phyloP scores from a whole-genome alignment of 148 eudicot genomes.

The Dysphania ambrosioides region DNA sequence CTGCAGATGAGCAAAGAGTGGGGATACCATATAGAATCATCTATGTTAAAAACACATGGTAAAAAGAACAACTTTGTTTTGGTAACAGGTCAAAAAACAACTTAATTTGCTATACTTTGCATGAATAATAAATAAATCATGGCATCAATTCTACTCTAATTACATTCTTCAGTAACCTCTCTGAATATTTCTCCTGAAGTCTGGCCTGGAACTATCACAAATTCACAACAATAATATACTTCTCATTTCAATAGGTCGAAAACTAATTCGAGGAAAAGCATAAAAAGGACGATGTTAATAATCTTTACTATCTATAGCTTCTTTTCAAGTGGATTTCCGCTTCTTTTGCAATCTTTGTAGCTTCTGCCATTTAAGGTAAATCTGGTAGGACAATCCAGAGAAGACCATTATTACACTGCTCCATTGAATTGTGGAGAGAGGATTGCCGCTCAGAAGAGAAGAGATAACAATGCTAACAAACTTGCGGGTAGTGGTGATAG shows the following conservation, averaged over 20 bases:
- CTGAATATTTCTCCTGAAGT: constrained; percentile 15
- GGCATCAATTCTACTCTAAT: constrained; percentile 17
- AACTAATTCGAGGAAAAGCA: too few species aligned
- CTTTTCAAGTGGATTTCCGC: constrained; percentile 52
- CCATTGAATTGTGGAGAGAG: constrained; percentile 81
- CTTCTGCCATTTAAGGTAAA: constrained; percentile 90
- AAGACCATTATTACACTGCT: constrained; percentile 90
- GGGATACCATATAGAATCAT: too few species aligned
- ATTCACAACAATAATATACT: constrained; percentile 10
- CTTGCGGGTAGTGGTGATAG: constrained; percentile 95
- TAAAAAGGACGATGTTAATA: constrained; percentile 9
- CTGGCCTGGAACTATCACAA: constrained; percentile 20
- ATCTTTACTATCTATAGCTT: constrained; percentile 14
- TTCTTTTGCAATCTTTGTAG: constrained; percentile 69
- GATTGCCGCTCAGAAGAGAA: constrained; percentile 81
- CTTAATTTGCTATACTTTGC: not conserved
- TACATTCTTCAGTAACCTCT: constrained; percentile 26
- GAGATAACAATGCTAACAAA: constrained; percentile 87
- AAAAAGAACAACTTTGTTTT: too few species aligned
- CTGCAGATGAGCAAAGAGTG: too few species aligned
- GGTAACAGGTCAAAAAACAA: too few species aligned
- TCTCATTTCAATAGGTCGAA: not conserved
- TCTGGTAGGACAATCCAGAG: constrained; percentile 88
- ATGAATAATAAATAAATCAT: constrained; percentile 1
- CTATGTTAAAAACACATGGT: too few species aligned